A percentile compares a stretch with the other conserved stretches of the same genome.
Evolutionary conservation across 257 asterid genomes (phyloP).

Genomic region (Cruciata laevipes): DNA sequence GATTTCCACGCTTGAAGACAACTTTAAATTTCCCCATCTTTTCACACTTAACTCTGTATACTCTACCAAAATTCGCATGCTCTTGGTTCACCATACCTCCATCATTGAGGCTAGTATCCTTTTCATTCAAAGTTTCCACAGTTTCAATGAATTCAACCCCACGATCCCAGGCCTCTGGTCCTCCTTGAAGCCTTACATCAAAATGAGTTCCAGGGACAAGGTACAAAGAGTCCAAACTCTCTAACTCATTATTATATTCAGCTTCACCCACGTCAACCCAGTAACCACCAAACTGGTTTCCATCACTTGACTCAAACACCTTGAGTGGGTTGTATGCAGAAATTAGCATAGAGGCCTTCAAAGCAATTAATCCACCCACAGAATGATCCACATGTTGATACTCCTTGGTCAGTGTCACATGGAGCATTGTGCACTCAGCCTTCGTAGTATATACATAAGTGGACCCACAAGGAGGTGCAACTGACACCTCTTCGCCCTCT

Average conservation of each 20-base stretch:
- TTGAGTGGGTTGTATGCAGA: constrained; percentile 67
- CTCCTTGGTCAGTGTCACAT: constrained; percentile 60
- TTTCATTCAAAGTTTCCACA: constrained; percentile 35
- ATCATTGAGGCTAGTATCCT: constrained; percentile 26
- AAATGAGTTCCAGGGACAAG: constrained; percentile 70
- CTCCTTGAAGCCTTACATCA: constrained; percentile 75
- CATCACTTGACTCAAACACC: constrained; percentile 74
- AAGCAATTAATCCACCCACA: constrained; percentile 39
- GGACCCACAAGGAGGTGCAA: constrained; percentile 78
- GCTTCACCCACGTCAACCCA: constrained; percentile 48
- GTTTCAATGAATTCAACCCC: constrained; percentile 61
- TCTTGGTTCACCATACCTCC: constrained; percentile 29
- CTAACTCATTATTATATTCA: constrained; percentile 40
- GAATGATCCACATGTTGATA: constrained; percentile 44
- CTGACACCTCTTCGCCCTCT: constrained; percentile 20
- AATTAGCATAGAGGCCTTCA: constrained; percentile 55
- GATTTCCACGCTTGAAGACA: constrained; percentile 72
- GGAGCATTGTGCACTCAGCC: constrained; percentile 59
- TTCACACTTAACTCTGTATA: constrained; percentile 62
- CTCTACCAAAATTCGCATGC: constrained; percentile 37
- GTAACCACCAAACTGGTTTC: constrained; percentile 92
- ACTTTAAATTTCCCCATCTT: constrained; percentile 59
- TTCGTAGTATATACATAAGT: constrained; percentile 55
- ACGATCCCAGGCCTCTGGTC: constrained; percentile 77
- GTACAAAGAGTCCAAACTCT: constrained; percentile 46